Evolutionary conservation across 768 basidiomycete species (phyloP).

Genomic region (Cubamyces sp.): DNA sequence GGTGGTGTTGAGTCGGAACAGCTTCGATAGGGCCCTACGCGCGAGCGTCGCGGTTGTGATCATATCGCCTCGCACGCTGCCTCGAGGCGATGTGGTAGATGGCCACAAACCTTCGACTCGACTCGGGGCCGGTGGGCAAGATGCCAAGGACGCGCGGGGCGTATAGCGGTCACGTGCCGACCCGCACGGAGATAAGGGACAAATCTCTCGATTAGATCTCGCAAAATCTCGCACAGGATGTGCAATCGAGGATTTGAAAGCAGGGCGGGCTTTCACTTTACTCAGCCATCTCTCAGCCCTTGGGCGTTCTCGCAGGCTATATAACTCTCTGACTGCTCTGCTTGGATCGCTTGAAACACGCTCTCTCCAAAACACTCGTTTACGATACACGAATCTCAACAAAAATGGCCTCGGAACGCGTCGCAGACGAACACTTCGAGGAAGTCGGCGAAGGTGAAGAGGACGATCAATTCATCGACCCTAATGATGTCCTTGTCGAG

Average conservation of each 20-base stretch:
- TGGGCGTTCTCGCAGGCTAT: not conserved
- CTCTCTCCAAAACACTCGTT: not conserved
- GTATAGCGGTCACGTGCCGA: slow-evolving; percentile 3
- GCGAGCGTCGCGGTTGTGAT: not conserved
- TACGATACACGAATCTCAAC: not conserved
- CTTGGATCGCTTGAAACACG: not conserved
- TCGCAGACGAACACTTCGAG: slow-evolving; percentile 42
- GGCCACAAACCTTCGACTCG: not conserved
- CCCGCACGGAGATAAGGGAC: not conserved
- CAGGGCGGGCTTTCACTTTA: slow-evolving; percentile 2
- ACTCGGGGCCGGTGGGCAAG: not conserved
- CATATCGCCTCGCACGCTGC: not conserved
- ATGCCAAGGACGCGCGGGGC: not conserved
- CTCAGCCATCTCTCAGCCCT: slow-evolving; percentile 20
- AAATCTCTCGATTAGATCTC: slow-evolving; percentile 14
- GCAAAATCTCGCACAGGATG: slow-evolving; percentile 12
- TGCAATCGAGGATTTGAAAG: slow-evolving; percentile 10
- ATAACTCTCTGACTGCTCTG: not conserved
- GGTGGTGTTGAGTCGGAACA: not conserved
- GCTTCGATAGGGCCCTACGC: not conserved
- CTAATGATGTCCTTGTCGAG: slow-evolving; percentile 68
- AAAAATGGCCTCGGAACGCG: slow-evolving; percentile 38
- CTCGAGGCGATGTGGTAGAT: not conserved
- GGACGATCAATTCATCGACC: slow-evolving; percentile 63
- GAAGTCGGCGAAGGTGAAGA: slow-evolving; percentile 56